Evolutionary conservation across 1,139 yeast species (phyloP).

Genomic region (Protomyces macrosporus): DNA sequence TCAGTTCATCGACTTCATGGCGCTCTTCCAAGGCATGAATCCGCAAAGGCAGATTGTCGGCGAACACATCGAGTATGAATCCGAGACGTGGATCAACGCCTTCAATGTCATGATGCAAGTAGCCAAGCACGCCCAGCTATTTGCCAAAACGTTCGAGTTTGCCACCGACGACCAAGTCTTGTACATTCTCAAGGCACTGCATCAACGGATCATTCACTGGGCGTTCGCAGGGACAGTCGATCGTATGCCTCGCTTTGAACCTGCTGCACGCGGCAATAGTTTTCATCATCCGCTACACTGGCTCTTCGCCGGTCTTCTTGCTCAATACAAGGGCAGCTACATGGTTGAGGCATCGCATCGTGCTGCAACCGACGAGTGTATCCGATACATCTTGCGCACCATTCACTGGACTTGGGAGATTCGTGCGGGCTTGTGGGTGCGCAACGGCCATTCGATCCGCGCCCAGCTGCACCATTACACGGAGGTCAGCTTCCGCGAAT

Average conservation of each 20-base stretch:
- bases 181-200: not conserved
- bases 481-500: conserved; percentile 75
- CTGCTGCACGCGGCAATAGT: conserved; percentile 48
- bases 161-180: conserved; percentile 1
- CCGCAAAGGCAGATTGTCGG: conserved; percentile 69
- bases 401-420: conserved; percentile 71
- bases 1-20: conserved; percentile 58
- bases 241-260: conserved; percentile 35
- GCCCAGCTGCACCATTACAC: conserved; percentile 77
- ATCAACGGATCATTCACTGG: conserved; percentile 6
- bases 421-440: conserved; percentile 78
- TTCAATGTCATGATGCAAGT: conserved; percentile 62
- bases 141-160: conserved; percentile 39
- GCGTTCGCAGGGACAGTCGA: conserved; percentile 31
- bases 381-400: conserved; percentile 61
- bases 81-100: conserved; percentile 75
- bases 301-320: conserved; percentile 41
- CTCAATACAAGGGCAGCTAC: not conserved
- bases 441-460: conserved; percentile 75
- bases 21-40: conserved; percentile 75
- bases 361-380: not conserved
- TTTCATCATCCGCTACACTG: conserved; percentile 78
- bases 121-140: conserved; percentile 40
- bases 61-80: conserved; percentile 86
- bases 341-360: not conserved